Percentiles rank a stretch among this genome's conserved stretches.
Conservation (phyloP, 306 rosid genomes). For the Corylus americana region DNA sequence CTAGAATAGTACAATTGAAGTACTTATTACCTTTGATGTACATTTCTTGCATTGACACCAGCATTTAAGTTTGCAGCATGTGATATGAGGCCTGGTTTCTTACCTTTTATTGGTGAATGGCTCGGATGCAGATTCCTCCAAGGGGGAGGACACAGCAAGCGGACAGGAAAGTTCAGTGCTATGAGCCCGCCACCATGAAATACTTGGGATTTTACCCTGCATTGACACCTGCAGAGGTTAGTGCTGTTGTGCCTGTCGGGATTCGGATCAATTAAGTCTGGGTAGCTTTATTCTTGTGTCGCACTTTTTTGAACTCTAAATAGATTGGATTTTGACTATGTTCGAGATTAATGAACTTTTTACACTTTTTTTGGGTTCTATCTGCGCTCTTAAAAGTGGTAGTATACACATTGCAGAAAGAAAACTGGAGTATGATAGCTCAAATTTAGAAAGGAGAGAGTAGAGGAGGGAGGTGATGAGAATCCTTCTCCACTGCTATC, state of each 20-base stretch:
- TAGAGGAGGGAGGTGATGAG: background rate
- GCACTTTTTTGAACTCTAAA: background rate
- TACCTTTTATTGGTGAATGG: slow-evolving; percentile 22
- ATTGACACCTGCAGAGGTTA: slow-evolving; percentile 68
- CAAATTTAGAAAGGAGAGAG: background rate
- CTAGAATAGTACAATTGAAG: background rate
- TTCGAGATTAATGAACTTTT: background rate
- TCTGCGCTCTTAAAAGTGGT: background rate
- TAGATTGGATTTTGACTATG: background rate
- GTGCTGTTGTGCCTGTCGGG: slow-evolving; percentile 33
- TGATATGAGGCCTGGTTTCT: background rate
- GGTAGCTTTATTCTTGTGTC: slow-evolving; percentile 1
- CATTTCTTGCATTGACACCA: background rate
- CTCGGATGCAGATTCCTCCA: slow-evolving; percentile 70
- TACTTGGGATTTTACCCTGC: slow-evolving; percentile 84
- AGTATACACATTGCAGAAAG: background rate
- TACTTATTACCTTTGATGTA: background rate
- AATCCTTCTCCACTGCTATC: background rate
- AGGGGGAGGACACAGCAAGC: slow-evolving; percentile 77
- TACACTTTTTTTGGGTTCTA: background rate
- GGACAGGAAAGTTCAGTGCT: slow-evolving; percentile 74
- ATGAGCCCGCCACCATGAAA: slow-evolving; percentile 95
- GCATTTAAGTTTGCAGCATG: background rate
- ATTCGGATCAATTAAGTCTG: background rate
- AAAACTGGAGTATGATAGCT: background rate